Evolutionary conservation across 768 basidiomycete species (phyloP).

Genomic region (Rhizopogon salebrosus): DNA sequence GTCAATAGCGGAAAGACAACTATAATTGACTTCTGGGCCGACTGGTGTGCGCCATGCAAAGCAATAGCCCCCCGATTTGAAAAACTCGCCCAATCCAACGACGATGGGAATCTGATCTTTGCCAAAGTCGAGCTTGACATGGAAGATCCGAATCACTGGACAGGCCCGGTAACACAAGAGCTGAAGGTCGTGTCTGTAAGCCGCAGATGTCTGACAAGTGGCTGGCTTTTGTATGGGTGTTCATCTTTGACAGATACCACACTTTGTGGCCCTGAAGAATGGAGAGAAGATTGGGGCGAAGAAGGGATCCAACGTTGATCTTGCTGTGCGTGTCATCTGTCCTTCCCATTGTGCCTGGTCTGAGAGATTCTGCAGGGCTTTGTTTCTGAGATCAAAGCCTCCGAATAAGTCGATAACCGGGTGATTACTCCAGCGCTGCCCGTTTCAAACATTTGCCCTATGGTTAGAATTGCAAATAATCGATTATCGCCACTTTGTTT

Average conservation of each 20-base stretch:
- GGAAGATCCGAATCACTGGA: constrained; percentile 26
- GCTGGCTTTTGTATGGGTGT: neutral
- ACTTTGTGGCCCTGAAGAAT: constrained; percentile 9
- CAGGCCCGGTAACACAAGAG: constrained; percentile 35
- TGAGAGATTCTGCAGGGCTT: neutral
- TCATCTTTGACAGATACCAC: constrained; percentile 13
- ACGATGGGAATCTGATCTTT: constrained; percentile 38
- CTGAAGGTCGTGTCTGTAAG: constrained; percentile 53
- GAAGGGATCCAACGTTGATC: neutral
- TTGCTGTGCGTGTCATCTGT: neutral
- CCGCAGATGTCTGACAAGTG: neutral
- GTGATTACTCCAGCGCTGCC: too few relatives aligned
- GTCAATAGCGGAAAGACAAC: neutral
- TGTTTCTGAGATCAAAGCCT: neutral
- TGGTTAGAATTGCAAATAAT: too few relatives aligned
- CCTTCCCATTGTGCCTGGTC: neutral
- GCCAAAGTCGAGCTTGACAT: constrained; percentile 71
- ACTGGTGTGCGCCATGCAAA: neutral
- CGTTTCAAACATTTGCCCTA: too few relatives aligned
- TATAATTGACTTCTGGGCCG: neutral
- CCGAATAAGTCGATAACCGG: neutral
- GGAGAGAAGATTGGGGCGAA: neutral
- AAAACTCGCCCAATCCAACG: neutral
- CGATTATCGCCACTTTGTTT: too few relatives aligned
- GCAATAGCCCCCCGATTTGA: constrained; percentile 1